A percentile compares a stretch with the other conserved stretches of the same genome.
Conservation (phyloP, 2,329 filamentous ascomycete genomes). For the Apiospora sp. region DNA sequence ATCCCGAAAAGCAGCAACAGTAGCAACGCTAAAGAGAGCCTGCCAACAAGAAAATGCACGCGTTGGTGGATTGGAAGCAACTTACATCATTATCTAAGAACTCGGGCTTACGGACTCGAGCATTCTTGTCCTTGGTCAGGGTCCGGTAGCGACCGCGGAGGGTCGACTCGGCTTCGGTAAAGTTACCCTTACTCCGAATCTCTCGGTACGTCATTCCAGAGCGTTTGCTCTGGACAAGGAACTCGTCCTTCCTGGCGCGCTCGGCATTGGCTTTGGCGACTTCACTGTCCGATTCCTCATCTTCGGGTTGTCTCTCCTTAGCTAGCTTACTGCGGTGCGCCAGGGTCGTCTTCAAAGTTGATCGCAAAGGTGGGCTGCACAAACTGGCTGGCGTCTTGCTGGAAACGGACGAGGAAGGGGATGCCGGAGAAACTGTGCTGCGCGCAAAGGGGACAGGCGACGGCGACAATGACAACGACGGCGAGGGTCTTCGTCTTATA, state of each 20-base stretch:
- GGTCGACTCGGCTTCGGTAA: slow-evolving; percentile 74
- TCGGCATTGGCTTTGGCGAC: slow-evolving; percentile 25
- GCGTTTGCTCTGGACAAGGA: slow-evolving; percentile 61
- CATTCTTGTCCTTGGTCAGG: slow-evolving; percentile 68
- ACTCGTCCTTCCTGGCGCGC: slow-evolving; percentile 52
- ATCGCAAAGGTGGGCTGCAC: slow-evolving; percentile 4
- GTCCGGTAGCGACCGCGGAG: slow-evolving; percentile 73
- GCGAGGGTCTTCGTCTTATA: neutral
- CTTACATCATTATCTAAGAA: slow-evolving; percentile 73
- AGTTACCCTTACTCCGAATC: slow-evolving; percentile 63
- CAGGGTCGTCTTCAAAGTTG: slow-evolving; percentile 15
- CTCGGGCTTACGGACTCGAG: slow-evolving; percentile 70
- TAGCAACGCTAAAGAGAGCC: neutral
- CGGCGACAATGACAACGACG: neutral
- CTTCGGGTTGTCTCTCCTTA: slow-evolving; percentile 26
- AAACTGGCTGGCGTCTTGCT: neutral
- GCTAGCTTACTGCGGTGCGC: slow-evolving; percentile 26
- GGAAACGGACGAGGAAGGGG: slow-evolving; percentile 1
- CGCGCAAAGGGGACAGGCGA: neutral
- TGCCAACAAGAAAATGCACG: too few species aligned
- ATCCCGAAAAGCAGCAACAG: neutral
- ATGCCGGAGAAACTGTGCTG: neutral
- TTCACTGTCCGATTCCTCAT: slow-evolving; percentile 20
- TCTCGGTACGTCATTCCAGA: slow-evolving; percentile 70
- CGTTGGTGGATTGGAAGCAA: slow-evolving; percentile 30